These are phyloP conservation scores for Juglanconis oblonga DNA, from an alignment of 2,329 filamentous ascomycete species.

Conservation along the genomic window DNA sequence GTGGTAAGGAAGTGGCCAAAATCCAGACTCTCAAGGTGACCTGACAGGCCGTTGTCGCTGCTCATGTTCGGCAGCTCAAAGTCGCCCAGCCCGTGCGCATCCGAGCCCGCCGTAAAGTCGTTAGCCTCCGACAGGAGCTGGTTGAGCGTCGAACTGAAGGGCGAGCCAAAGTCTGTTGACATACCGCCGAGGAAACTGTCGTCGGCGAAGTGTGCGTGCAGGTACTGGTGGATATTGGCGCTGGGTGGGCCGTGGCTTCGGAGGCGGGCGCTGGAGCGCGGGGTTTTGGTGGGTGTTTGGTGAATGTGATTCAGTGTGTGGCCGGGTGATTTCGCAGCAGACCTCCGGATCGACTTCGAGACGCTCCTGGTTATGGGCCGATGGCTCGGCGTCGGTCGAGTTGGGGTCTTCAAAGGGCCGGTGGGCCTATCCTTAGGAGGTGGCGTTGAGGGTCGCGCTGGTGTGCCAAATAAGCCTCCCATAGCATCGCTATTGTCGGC, in stretches of 20 bases:
- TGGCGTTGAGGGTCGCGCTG: slow-evolving; percentile 49
- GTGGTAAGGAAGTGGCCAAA: slow-evolving; percentile 48
- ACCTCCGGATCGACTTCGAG: slow-evolving; percentile 52
- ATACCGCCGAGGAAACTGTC: slow-evolving; percentile 26
- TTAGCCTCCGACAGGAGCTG: slow-evolving; percentile 60
- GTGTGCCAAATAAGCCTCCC: slow-evolving; percentile 64
- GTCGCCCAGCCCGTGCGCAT: slow-evolving; percentile 36
- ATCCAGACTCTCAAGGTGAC: slow-evolving; percentile 34
- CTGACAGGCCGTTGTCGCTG: slow-evolving; percentile 28
- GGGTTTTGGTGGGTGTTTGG: slow-evolving; percentile 45
- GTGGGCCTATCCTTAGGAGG: slow-evolving; percentile 46
- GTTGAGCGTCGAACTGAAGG: slow-evolving; percentile 61
- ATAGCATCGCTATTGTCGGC: slow-evolving; percentile 32
- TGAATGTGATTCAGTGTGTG: slow-evolving; percentile 38
- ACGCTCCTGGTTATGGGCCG: slow-evolving; percentile 61
- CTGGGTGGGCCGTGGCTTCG: slow-evolving; percentile 28
- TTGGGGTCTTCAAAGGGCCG: slow-evolving; percentile 59
- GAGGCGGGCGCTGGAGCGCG: slow-evolving; percentile 32
- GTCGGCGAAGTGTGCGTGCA: slow-evolving; percentile 33
- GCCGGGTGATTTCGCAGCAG: slow-evolving; percentile 41
- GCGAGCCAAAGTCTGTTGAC: slow-evolving; percentile 42
- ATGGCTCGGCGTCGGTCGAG: slow-evolving; percentile 58
- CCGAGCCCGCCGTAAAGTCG: slow-evolving; percentile 39
- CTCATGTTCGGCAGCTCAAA: slow-evolving; percentile 43
- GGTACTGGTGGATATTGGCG: slow-evolving; percentile 27